These are phyloP conservation scores for Penicillium alfredii DNA, from an alignment of 495 filamentous ascomycete species.

Conservation along the genomic window DNA sequence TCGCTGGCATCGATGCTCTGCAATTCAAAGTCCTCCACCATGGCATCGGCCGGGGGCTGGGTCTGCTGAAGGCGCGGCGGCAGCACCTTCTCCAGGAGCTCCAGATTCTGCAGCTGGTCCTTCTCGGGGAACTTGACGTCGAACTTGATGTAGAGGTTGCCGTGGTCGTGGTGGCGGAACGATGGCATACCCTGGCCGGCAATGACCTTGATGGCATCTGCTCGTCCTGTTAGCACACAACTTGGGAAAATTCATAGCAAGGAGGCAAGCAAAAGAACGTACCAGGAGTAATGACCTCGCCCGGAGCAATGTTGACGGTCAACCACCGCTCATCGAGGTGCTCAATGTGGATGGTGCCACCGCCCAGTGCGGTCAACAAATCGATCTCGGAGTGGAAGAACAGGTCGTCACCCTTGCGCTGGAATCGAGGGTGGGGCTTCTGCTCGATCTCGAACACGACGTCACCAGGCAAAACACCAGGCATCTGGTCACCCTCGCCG, in stretches of 20 bases:
- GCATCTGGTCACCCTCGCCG: constrained; percentile 95
- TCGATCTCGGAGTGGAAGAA: constrained; percentile 96
- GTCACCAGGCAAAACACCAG: constrained; percentile 85
- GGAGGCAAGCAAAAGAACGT: constrained; percentile 33
- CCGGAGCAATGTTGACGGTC: constrained; percentile 80
- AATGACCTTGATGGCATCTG: constrained; percentile 89
- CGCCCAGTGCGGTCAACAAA: constrained; percentile 88
- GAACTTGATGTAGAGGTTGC: constrained; percentile 97
- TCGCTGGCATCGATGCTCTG: constrained; percentile 75
- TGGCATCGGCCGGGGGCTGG: constrained; percentile 67
- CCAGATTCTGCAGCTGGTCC: constrained; percentile 45
- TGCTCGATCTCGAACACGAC: constrained; percentile 97
- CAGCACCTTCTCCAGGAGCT: constrained; percentile 72
- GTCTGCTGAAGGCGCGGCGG: constrained; percentile 58
- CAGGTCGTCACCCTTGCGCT: constrained; percentile 92
- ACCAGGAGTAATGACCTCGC: constrained; percentile 92
- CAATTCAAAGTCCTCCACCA: constrained; percentile 80
- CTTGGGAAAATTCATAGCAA: too few relatives aligned
- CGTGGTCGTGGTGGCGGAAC: constrained; percentile 87
- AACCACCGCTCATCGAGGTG: constrained; percentile 97
- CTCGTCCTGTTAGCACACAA: too few relatives aligned
- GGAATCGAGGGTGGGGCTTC: constrained; percentile 93
- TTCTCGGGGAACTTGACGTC: constrained; percentile 87
- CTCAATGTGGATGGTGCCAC: constrained; percentile 83
- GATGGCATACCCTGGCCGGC: constrained; percentile 98